Evolutionary conservation across 805 yeast species (phyloP).

Genomic region (Zygosaccharomyces bisporus): DNA sequence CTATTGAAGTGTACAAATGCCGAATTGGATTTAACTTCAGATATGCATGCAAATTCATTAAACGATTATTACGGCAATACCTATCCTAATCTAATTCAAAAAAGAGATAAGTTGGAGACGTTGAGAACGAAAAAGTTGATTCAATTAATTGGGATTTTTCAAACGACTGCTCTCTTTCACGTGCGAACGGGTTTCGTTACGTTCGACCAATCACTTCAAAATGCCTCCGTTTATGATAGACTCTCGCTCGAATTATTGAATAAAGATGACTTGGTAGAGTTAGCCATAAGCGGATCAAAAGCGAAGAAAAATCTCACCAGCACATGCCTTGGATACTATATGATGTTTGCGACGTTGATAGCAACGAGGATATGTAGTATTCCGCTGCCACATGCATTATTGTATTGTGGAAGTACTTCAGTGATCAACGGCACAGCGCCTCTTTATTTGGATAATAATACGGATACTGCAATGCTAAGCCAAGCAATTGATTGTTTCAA

Average conservation of each 20-base stretch:
- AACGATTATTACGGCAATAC: constrained; percentile 29
- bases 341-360: constrained; percentile 24
- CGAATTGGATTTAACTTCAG: neutral
- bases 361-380: constrained; percentile 20
- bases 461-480: constrained; percentile 15
- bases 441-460: constrained; percentile 21
- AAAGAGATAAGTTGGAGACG: constrained; percentile 15
- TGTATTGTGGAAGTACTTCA: constrained; percentile 31
- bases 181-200: constrained; percentile 14
- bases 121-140: constrained; percentile 19
- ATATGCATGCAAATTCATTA: constrained; percentile 10
- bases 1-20: neutral
- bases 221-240: constrained; percentile 8
- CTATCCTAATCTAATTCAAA: constrained; percentile 24
- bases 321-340: constrained; percentile 29
- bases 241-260: constrained; percentile 16
- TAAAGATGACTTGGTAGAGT: constrained; percentile 8
- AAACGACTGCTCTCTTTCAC: constrained; percentile 15
- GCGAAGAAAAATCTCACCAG: constrained; percentile 17
- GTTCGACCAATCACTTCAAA: neutral
- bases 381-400: constrained; percentile 24
- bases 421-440: constrained; percentile 22
- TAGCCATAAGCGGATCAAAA: constrained; percentile 9
- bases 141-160: constrained; percentile 21
- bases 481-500: constrained; percentile 25